These are phyloP conservation scores for Hebeloma cylindrosporum DNA, from an alignment of 768 basidiomycete species.

Conservation along the genomic window DNA sequence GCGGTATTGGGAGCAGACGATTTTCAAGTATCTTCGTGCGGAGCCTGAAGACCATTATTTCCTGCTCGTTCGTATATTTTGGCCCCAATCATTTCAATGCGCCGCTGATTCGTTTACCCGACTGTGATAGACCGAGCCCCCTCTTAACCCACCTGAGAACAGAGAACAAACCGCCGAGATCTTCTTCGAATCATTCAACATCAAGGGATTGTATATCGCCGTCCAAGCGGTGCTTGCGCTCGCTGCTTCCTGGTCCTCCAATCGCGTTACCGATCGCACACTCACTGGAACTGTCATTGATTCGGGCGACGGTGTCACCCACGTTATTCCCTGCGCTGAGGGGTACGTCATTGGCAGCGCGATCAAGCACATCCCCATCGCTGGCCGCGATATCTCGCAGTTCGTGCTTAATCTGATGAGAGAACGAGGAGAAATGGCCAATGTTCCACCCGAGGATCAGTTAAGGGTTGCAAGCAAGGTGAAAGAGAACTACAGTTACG, in stretches of 20 bases:
- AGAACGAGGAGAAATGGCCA: slow-evolving; percentile 88
- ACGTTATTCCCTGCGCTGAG: slow-evolving; percentile 94
- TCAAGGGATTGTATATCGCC: slow-evolving; percentile 96
- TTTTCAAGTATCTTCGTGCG: slow-evolving; percentile 98
- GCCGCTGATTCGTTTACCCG: neutral
- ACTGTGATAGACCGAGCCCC: slow-evolving; percentile 88
- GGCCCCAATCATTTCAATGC: neutral
- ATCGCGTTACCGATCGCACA: slow-evolving; percentile 84
- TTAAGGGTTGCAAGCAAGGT: slow-evolving; percentile 87
- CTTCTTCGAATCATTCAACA: slow-evolving; percentile 99
- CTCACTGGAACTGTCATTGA: slow-evolving; percentile 98
- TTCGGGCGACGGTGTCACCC: slow-evolving; percentile 98
- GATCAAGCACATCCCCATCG: slow-evolving; percentile 98
- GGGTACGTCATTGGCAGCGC: slow-evolving; percentile 99
- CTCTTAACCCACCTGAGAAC: slow-evolving; percentile 97
- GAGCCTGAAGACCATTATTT: slow-evolving; percentile 99
- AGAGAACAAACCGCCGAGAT: slow-evolving; percentile 99
- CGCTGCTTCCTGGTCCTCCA: slow-evolving; percentile 95
- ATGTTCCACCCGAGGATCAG: slow-evolving; percentile 96
- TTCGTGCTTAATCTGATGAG: slow-evolving; percentile 96
- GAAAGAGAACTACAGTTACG: slow-evolving; percentile 98
- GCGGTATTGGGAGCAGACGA: slow-evolving; percentile 98
- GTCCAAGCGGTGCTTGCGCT: slow-evolving; percentile 98
- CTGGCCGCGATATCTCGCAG: slow-evolving; percentile 94
- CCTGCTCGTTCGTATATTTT: slow-evolving; percentile 68